Conservation (phyloP, 805 yeast genomes). For the Candida dendrica region DNA sequence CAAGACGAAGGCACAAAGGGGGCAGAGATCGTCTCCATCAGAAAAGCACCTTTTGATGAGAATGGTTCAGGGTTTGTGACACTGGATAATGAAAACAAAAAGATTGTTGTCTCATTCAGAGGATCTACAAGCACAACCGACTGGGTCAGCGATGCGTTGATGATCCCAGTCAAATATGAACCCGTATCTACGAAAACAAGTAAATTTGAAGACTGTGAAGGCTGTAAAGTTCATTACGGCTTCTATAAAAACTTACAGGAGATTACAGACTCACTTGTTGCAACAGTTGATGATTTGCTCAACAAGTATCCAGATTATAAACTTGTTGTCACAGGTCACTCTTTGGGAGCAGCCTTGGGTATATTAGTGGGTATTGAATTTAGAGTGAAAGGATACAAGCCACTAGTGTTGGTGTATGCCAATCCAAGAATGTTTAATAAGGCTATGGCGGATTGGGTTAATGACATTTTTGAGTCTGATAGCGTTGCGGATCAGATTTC, state of each 20-base stretch:
- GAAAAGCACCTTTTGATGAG: constrained; percentile 10
- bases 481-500: constrained; percentile 17
- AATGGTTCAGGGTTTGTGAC: constrained; percentile 53
- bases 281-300: constrained; percentile 27
- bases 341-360: constrained; percentile 71
- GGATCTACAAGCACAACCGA: constrained; percentile 62
- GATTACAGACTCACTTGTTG: constrained; percentile 25
- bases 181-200: constrained; percentile 7
- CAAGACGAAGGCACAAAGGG: constrained; percentile 2
- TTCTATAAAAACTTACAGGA: constrained; percentile 42
- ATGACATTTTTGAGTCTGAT: constrained; percentile 37
- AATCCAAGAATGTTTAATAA: constrained; percentile 61
- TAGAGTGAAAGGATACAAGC: constrained; percentile 43
- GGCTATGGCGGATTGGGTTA: constrained; percentile 44
- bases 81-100: constrained; percentile 36
- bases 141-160: constrained; percentile 57
- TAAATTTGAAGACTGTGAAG: constrained; percentile 28
- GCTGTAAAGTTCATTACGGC: constrained; percentile 60
- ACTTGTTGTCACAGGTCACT: constrained; percentile 61
- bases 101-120: constrained; percentile 51
- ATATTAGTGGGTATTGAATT: constrained; percentile 58
- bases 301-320: constrained; percentile 38
- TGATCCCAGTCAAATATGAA: constrained; percentile 17
- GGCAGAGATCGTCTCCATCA: constrained; percentile 8
- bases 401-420: constrained; percentile 53